Percentiles rank a stretch among this genome's conserved stretches.
Evolutionary conservation across 2,329 filamentous ascomycete species (phyloP).

Genomic region (Rasamsonia emersonii): DNA sequence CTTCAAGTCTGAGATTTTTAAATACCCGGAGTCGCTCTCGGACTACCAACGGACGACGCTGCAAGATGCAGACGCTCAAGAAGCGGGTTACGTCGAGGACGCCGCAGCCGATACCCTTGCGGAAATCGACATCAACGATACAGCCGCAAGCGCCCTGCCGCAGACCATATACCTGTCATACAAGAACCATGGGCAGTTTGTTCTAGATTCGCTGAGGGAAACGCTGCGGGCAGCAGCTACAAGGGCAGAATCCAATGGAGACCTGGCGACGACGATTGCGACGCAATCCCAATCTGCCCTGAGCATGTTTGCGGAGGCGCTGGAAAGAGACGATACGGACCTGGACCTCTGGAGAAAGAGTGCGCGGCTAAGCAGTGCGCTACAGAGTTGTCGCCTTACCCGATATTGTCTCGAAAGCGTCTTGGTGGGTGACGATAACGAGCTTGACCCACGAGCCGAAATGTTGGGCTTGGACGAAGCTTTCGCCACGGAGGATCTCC

Average conservation of each 20-base stretch:
- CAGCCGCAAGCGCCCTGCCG: constrained; percentile 68
- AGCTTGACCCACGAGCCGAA: constrained; percentile 44
- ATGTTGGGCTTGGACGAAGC: constrained; percentile 52
- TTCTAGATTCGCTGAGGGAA: constrained; percentile 64
- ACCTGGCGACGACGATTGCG: constrained; percentile 15
- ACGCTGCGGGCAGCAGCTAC: constrained; percentile 25
- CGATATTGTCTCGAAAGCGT: constrained; percentile 58
- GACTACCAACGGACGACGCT: constrained; percentile 67
- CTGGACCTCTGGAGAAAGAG: constrained; percentile 56
- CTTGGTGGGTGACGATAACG: constrained; percentile 52
- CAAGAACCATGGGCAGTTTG: constrained; percentile 91
- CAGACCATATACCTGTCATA: constrained; percentile 89
- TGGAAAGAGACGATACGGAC: constrained; percentile 58
- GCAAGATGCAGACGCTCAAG: constrained; percentile 35
- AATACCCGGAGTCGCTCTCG: constrained; percentile 75
- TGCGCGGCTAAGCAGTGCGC: constrained; percentile 47
- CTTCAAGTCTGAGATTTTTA: constrained; percentile 89
- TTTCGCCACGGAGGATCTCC: constrained; percentile 45
- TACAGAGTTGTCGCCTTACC: constrained; percentile 50
- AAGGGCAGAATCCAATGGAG: constrained; percentile 11
- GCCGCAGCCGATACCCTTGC: constrained; percentile 24
- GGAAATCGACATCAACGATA: constrained; percentile 58
- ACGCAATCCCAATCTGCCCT: constrained; percentile 37
- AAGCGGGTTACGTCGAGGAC: constrained; percentile 35
- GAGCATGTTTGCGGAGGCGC: constrained; percentile 50